Evolutionary conservation across 2,329 filamentous ascomycete species (phyloP).

Genomic region (Colletotrichum sidae): DNA sequence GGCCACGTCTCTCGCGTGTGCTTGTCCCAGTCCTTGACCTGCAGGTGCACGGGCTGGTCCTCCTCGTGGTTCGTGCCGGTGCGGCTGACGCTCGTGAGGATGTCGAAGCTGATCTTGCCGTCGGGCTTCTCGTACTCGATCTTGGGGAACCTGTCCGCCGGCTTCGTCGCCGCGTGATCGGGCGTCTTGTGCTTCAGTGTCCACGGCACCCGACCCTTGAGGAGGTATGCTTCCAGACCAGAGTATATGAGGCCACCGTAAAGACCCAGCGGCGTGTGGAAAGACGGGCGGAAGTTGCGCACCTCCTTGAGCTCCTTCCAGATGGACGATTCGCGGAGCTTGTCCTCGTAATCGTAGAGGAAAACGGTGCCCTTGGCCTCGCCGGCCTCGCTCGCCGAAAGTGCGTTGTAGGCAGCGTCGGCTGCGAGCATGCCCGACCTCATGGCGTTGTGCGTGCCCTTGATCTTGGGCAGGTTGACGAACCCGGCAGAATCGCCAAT

Average conservation of each 20-base stretch:
- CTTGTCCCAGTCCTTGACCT: conserved; percentile 94
- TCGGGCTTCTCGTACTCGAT: conserved; percentile 98
- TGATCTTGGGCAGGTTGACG: conserved; percentile 97
- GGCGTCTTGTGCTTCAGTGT: conserved; percentile 86
- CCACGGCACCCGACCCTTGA: conserved; percentile 90
- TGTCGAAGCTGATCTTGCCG: conserved; percentile 94
- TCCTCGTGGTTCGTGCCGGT: conserved; percentile 99
- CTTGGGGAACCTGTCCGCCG: conserved; percentile 82
- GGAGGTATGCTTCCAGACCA: conserved; percentile 87
- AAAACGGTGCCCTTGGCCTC: conserved; percentile 79
- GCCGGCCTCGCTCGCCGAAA: conserved; percentile 56
- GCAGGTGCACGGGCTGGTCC: conserved; percentile 95
- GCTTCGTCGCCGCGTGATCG: conserved; percentile 83
- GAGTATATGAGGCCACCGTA: conserved; percentile 94
- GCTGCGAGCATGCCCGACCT: conserved; percentile 96
- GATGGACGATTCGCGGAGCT: conserved; percentile 85
- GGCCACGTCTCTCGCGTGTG: conserved; percentile 88
- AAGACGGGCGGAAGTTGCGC: conserved; percentile 96
- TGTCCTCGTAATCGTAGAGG: conserved; percentile 93
- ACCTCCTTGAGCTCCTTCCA: conserved; percentile 96
- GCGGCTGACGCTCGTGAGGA: conserved; percentile 92
- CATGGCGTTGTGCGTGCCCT: conserved; percentile 98
- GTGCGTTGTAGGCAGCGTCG: conserved; percentile 85
- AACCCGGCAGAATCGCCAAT: conserved; percentile 98
- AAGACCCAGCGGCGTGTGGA: conserved; percentile 87